A percentile compares a stretch with the other conserved stretches of the same genome.
phyloP scores from a whole-genome alignment of 257 asterid genomes.

The Solanum bulbocastanum region DNA sequence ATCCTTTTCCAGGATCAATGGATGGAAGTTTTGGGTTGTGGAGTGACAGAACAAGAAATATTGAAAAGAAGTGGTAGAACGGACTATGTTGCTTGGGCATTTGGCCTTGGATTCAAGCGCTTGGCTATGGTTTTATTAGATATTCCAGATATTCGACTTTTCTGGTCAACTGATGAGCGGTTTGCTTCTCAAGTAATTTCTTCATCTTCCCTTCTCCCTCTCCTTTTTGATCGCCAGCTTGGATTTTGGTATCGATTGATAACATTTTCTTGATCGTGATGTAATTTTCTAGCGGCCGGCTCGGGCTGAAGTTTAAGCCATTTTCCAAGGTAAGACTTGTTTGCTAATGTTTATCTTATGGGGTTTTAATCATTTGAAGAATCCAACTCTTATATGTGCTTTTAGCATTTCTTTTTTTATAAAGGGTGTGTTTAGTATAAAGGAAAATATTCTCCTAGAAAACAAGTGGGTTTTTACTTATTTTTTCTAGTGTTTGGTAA shows the following conservation, averaged over 20 bases:
- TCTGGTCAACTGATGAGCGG: slow-evolving; percentile 83
- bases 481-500: neutral
- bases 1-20: slow-evolving; percentile 54
- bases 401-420: neutral
- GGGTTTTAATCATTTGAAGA: neutral
- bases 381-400: neutral
- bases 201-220: neutral
- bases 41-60: slow-evolving; percentile 96
- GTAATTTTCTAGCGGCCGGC: slow-evolving; percentile 74
- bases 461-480: neutral
- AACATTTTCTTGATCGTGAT: slow-evolving; percentile 2
- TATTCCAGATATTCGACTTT: slow-evolving; percentile 92
- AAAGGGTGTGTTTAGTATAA: neutral
- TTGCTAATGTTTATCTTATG: neutral
- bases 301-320: slow-evolving; percentile 75
- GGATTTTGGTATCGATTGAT: neutral
- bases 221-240: neutral
- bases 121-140: slow-evolving; percentile 91
- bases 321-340: slow-evolving; percentile 62
- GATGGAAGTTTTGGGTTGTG: slow-evolving; percentile 98
- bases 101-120: slow-evolving; percentile 94
- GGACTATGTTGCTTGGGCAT: slow-evolving; percentile 90
- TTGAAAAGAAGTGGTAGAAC: slow-evolving; percentile 62
- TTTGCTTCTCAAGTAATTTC: slow-evolving; percentile 81
- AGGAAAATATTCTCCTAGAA: neutral